Base-by-base conservation (phyloP, 2,329 filamentous ascomycete genomes). In the Pestalotiopsis sp. region DNA sequence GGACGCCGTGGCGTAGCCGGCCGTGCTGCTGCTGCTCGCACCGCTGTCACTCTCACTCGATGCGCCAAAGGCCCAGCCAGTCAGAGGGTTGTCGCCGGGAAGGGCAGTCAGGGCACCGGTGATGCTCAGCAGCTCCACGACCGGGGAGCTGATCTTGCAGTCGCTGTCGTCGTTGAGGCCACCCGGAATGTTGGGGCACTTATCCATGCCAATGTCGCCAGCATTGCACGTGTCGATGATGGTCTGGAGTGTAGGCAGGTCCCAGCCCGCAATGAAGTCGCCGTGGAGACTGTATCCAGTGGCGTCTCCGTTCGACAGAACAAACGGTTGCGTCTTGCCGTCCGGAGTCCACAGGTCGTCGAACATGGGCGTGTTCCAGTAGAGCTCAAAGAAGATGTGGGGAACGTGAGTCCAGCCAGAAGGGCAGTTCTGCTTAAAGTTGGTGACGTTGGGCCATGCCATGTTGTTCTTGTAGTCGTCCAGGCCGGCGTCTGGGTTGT, bases 231-330 rank as follows among this genome's bases (percentile, higher is more conserved):
- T 87, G 76, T 92, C 84, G 72, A 93, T 89, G 71, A 92, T 91
- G 70, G 86, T 83, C 79, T 92, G 89, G 64, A 93, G 88, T 60
- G 86, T 84, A 36, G 82, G 78, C 70, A 87, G 83, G 72, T 94
- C 88, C 92, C 92, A 94, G 17, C 88, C 92, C 71, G 92, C 88
- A 72, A 92, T 79, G 81, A 94, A 94, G 79, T 94, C 92, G 62
- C 85, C 91, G 79, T 94, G 92, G 69, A 86, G 86, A 73, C 88
- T 88, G 81, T 88, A 93, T 67, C 92, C 92, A 12, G 92, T 92
- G 23, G 85, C 82, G 68, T 94, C 91, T 59, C 91, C 91, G 75
- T 90, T 90, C 71, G 91, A 83, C 58, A 92, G 87, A 66, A 93
- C 88, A 74, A 93, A 93, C 12, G 90, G 90, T 80, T 88, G 87